phyloP scores from a whole-genome alignment of 1,284 basidiomycete genomes.

The Takashimella tepidaria region DNA sequence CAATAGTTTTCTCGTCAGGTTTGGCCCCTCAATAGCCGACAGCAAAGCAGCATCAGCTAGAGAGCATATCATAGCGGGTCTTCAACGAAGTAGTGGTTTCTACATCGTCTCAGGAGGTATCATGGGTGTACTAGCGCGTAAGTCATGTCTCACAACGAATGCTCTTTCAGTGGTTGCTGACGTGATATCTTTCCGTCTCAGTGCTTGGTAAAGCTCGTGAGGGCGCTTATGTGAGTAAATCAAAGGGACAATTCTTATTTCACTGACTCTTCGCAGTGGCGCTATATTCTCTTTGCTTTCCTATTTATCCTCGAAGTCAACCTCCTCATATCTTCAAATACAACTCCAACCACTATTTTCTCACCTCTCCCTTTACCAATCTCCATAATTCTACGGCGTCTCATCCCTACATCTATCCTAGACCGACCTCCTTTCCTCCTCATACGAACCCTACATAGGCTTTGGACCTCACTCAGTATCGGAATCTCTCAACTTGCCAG shows the following conservation, averaged over 20 bases:
- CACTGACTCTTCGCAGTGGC: slow-evolving; percentile 56
- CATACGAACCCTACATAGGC: slow-evolving; percentile 26
- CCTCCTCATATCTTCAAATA: slow-evolving; percentile 30
- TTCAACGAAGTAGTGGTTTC: slow-evolving; percentile 63
- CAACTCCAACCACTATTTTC: slow-evolving; percentile 6
- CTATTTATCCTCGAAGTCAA: slow-evolving; percentile 52
- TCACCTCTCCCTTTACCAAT: slow-evolving; percentile 4
- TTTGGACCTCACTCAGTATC: slow-evolving; percentile 29
- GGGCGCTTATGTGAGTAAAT: slow-evolving; percentile 61
- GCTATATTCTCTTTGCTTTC: slow-evolving; percentile 60
- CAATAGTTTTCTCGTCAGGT: neutral
- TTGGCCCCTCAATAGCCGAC: slow-evolving; percentile 31
- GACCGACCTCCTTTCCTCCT: slow-evolving; percentile 27
- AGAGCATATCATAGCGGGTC: slow-evolving; percentile 67
- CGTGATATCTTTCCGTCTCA: neutral
- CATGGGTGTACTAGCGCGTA: slow-evolving; percentile 43
- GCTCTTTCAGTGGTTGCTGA: neutral
- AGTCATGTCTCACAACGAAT: neutral
- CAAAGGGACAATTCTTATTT: neutral
- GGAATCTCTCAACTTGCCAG: slow-evolving; percentile 36
- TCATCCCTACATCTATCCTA: slow-evolving; percentile 1
- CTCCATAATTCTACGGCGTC: neutral
- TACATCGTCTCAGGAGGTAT: slow-evolving; percentile 61
- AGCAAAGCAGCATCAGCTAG: slow-evolving; percentile 4
- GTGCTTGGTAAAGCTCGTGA: slow-evolving; percentile 57